These are phyloP conservation scores for Bruguiera hainesii DNA, from an alignment of 441 rosid species.

Conservation along the genomic window DNA sequence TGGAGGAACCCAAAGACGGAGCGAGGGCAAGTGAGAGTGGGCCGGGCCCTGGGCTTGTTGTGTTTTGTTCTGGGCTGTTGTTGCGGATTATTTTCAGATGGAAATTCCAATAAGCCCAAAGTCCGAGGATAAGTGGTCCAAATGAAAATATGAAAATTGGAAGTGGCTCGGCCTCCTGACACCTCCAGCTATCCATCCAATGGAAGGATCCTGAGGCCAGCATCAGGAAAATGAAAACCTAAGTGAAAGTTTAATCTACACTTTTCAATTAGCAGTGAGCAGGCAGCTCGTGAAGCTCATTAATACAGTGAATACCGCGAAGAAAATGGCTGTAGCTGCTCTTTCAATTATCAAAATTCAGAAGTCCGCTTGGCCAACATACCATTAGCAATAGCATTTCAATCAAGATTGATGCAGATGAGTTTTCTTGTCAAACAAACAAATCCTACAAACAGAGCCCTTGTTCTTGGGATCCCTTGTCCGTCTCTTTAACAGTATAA, in stretches of 20 bases:
- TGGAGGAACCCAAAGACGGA: background rate
- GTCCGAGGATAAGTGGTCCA: too few species aligned
- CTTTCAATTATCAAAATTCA: background rate
- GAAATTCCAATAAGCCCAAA: background rate
- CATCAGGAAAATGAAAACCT: too few species aligned
- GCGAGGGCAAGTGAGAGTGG: constrained; percentile 1
- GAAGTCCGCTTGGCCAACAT: constrained; percentile 7
- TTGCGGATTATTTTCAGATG: too few species aligned
- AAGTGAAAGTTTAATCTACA: too few species aligned
- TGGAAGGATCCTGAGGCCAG: too few species aligned
- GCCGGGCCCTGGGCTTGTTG: background rate
- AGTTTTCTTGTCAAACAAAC: background rate
- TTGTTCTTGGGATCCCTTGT: background rate
- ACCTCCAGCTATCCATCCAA: too few species aligned
- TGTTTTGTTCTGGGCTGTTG: background rate
- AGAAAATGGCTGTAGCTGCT: background rate
- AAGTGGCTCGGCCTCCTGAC: too few species aligned
- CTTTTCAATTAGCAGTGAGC: too few species aligned
- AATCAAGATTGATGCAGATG: background rate
- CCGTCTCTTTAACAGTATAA: background rate
- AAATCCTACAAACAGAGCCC: constrained; percentile 6
- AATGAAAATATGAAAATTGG: too few species aligned
- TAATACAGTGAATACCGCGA: too few species aligned
- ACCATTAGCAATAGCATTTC: background rate
- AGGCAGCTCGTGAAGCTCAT: too few species aligned